These are phyloP conservation scores for Leccinum truebloodii DNA, from an alignment of 768 basidiomycete genomes.

Conservation along the genomic window DNA sequence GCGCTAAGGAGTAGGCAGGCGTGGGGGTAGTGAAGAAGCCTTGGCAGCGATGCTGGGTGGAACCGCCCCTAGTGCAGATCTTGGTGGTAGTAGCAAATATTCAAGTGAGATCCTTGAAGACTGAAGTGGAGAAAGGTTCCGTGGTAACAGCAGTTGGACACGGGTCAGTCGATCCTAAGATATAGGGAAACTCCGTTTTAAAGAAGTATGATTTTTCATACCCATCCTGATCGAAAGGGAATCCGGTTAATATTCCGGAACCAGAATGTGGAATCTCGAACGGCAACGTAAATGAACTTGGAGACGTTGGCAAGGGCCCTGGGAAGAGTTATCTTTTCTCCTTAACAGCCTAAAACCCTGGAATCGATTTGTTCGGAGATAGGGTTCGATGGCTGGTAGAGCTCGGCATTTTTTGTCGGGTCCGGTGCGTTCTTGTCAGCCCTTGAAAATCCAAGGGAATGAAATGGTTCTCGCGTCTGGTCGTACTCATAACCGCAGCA, in stretches of 20 bases:
- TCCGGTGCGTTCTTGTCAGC: slow-evolving; percentile 44
- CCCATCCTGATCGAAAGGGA: slow-evolving; percentile 20
- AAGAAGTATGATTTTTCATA: slow-evolving; percentile 60
- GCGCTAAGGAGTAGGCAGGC: slow-evolving; percentile 76
- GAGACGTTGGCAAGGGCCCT: too few species aligned
- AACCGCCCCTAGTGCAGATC: slow-evolving; percentile 84
- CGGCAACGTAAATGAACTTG: too few species aligned
- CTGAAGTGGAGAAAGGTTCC: slow-evolving; percentile 89
- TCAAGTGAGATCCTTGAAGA: slow-evolving; percentile 85
- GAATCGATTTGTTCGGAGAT: neutral
- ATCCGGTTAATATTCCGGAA: too few species aligned
- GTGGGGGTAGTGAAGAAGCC: slow-evolving; percentile 81
- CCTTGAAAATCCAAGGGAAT: too few species aligned
- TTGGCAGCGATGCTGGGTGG: slow-evolving; percentile 72
- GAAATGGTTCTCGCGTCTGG: too few species aligned
- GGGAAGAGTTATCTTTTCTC: too few species aligned
- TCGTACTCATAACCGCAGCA: too few species aligned
- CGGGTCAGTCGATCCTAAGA: slow-evolving; percentile 85
- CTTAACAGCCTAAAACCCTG: too few species aligned
- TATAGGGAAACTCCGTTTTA: slow-evolving; percentile 75
- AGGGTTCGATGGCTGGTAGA: slow-evolving; percentile 73
- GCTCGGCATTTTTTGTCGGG: slow-evolving; percentile 66
- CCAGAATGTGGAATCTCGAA: too few species aligned
- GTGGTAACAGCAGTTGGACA: slow-evolving; percentile 86
- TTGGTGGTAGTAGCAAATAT: slow-evolving; percentile 90